Evolutionary conservation across 1,284 basidiomycete genomes (phyloP).

Genomic region (Cutaneotrichosporon sp.): DNA sequence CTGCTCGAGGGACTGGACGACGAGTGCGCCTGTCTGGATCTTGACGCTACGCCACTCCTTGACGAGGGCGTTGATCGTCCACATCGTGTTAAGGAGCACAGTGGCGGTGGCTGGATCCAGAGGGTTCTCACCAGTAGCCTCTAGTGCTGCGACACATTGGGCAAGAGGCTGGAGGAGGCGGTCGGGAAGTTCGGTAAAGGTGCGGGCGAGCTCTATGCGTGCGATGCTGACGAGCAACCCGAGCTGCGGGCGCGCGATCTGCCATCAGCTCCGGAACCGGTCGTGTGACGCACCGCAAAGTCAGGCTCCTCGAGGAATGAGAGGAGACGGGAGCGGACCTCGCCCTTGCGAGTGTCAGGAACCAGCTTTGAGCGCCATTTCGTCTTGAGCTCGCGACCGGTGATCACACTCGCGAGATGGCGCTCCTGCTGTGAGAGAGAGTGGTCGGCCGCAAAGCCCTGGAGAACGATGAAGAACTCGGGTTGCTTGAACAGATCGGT

Average conservation of each 20-base stretch:
- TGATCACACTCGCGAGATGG: constrained; percentile 47
- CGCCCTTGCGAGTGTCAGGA: constrained; percentile 48
- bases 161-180: constrained; percentile 44
- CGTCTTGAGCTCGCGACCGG: constrained; percentile 49
- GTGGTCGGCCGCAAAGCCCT: constrained; percentile 41
- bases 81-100: constrained; percentile 50
- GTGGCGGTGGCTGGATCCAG: constrained; percentile 37
- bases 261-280: constrained; percentile 5
- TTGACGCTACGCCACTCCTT: constrained; percentile 53
- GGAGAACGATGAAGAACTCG: constrained; percentile 48
- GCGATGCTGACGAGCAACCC: constrained; percentile 48
- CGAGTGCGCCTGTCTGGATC: constrained; percentile 44
- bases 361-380: constrained; percentile 52
- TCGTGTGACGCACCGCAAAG: constrained; percentile 28
- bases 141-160: constrained; percentile 38
- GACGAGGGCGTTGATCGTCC: constrained; percentile 53
- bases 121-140: constrained; percentile 15
- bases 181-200: constrained; percentile 45
- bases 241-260: constrained; percentile 53
- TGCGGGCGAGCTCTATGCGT: constrained; percentile 47
- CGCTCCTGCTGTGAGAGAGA: constrained; percentile 41
- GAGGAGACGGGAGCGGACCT: constrained; percentile 47
- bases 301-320: constrained; percentile 51
- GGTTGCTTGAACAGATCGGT: constrained; percentile 47
- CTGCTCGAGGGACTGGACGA: constrained; percentile 46